A percentile compares a stretch with the other conserved stretches of the same genome.
These are phyloP conservation scores for Pelargonium fulgidum DNA, from an alignment of 441 rosid species.

Conservation along the genomic window DNA sequence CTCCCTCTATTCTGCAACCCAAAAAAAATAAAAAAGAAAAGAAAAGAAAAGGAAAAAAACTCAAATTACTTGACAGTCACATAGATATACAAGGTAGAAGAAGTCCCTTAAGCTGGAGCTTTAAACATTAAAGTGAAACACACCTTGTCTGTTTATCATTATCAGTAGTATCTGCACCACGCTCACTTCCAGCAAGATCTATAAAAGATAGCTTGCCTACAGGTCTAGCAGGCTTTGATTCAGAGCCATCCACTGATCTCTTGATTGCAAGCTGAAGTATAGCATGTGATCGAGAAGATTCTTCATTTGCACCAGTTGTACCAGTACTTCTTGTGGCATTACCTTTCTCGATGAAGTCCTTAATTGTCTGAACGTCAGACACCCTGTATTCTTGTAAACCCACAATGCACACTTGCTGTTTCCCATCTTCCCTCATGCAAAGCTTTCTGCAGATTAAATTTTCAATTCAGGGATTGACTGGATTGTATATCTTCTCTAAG, in stretches of 20 bases:
- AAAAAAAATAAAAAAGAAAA: no score
- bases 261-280: constrained; percentile 93
- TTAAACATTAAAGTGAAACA: neutral
- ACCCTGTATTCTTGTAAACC: constrained; percentile 91
- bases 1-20: constrained; percentile 92
- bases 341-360: constrained; percentile 89
- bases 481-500: neutral
- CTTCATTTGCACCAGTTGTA: constrained; percentile 97
- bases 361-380: constrained; percentile 80
- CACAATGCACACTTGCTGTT: constrained; percentile 97
- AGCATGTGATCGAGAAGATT: constrained; percentile 98
- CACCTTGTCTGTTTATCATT: constrained; percentile 96
- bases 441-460: constrained; percentile 55
- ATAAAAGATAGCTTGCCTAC: constrained; percentile 97
- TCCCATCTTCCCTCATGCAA: constrained; percentile 98
- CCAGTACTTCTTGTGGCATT: constrained; percentile 82
- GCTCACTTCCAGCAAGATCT: constrained; percentile 98
- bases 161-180: constrained; percentile 98
- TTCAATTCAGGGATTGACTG: constrained; percentile 15
- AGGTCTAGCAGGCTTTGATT: constrained; percentile 67
- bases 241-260: constrained; percentile 66
- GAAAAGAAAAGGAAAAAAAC: no score
- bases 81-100: neutral
- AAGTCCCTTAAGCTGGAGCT: neutral
- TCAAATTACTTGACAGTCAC: no score